These are phyloP conservation scores for Boletus rubescentipes DNA, from an alignment of 768 basidiomycete species.

Conservation along the genomic window DNA sequence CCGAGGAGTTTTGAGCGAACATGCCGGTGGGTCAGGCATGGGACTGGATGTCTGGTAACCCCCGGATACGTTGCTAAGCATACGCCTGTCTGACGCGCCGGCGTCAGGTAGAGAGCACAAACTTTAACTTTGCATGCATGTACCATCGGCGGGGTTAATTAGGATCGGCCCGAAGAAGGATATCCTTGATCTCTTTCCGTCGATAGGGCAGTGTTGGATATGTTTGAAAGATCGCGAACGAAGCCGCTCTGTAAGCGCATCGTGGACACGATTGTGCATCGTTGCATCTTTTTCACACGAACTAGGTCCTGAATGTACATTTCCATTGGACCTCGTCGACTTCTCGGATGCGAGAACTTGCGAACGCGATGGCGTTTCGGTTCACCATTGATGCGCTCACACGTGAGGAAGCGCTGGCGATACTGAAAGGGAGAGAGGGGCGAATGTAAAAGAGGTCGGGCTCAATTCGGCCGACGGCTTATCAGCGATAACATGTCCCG, in stretches of 20 bases:
- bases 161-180: slow-evolving; percentile 94
- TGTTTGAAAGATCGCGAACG: slow-evolving; percentile 71
- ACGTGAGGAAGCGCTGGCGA: slow-evolving; percentile 77
- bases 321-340: not conserved
- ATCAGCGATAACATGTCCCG: not conserved
- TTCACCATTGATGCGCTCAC: slow-evolving; percentile 93
- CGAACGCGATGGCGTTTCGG: slow-evolving; percentile 72
- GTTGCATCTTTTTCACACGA: slow-evolving; percentile 7
- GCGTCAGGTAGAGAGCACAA: not conserved
- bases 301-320: not conserved
- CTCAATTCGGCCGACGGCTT: not conserved
- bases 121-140: not conserved
- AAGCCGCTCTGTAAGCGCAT: slow-evolving; percentile 94
- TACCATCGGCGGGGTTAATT: not conserved
- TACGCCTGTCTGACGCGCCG: slow-evolving; percentile 16
- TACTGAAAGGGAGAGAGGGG: slow-evolving; percentile 80
- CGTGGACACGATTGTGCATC: slow-evolving; percentile 73
- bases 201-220: slow-evolving; percentile 90
- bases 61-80: slow-evolving; percentile 82
- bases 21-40: slow-evolving; percentile 93
- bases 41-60: slow-evolving; percentile 80
- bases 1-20: slow-evolving; percentile 77
- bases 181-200: slow-evolving; percentile 86
- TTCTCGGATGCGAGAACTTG: slow-evolving; percentile 47
- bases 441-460: slow-evolving; percentile 63